Evolutionary conservation across 176 grass and related monocot species (phyloP), one percentile per base, ranked within the genome.

Genomic region (Avena insularis): DNA sequence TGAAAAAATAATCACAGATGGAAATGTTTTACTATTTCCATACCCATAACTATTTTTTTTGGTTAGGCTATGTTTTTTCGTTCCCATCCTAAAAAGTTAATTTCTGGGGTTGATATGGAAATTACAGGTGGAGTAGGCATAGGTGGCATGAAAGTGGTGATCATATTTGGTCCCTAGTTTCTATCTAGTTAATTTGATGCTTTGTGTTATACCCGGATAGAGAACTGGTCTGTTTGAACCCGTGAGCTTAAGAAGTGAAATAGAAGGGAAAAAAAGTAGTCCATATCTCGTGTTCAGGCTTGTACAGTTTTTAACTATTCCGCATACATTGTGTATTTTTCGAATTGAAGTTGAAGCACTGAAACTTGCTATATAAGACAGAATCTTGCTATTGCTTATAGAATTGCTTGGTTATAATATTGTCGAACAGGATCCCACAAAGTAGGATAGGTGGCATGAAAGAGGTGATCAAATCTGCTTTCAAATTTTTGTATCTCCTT

Each of bases 321-420:
- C 35, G 25, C 53, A 63, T 61, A 20, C n/a, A 56, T 38, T 68
- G 1, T 46, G 6, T 43, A 43, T 11, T 33, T 71, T 86, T 8
- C 25, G 46, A 40, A 61, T 62, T 59, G 40, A 71, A 23, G 46
- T 43, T 40, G 31, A 86, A 82, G 9, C 14, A 6, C 33, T 11
- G 14, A 4, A 36, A 69, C 40, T 43, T 43, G 40, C 40, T 43
- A 43, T 43, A 43, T 43, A 43, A 43, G 40, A 43, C 40, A 43
- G 40, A 43, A 43, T 43, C 71, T 86, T 73, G 29, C 20, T 13
- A 33, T 86, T 86, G 29, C 53, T 62, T 38, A 27, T 77, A 51
- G 19, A 36, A 43, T 75, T 35, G 15, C 78, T 61, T 85, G 38
- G 16, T 21, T 82, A 79, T 8, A 60, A 54, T 25, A 69, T 71